Evolutionary conservation across 768 basidiomycete genomes (phyloP).

Genomic region (Botryobasidium botryosum): DNA sequence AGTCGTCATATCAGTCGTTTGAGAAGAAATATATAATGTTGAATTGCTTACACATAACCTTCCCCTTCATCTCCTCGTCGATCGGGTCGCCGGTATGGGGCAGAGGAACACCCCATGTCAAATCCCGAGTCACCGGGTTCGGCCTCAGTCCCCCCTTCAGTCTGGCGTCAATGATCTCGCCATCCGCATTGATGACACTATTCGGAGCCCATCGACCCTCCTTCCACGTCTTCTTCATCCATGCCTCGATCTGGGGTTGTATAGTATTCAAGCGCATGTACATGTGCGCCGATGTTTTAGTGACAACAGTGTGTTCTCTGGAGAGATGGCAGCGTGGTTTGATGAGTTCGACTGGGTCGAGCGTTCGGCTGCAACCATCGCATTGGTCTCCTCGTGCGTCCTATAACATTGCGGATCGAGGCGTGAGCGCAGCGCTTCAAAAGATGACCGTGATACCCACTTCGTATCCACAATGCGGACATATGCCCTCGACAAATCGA

Average conservation of each 20-base stretch:
- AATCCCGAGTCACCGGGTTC: conserved; percentile 82
- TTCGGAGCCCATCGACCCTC: conserved; percentile 88
- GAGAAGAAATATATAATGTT: neutral
- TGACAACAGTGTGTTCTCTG: conserved; percentile 58
- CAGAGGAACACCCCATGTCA: conserved; percentile 93
- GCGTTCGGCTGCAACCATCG: conserved; percentile 79
- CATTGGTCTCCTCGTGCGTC: conserved; percentile 98
- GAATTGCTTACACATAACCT: conserved; percentile 76
- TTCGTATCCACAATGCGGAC: conserved; percentile 81
- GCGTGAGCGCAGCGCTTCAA: neutral
- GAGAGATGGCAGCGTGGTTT: conserved; percentile 86
- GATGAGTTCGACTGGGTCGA: conserved; percentile 85
- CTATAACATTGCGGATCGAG: conserved; percentile 21
- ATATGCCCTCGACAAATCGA: conserved; percentile 94
- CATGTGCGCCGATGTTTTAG: conserved; percentile 73
- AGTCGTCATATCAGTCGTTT: neutral
- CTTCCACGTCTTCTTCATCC: conserved; percentile 66
- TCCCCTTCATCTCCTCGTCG: conserved; percentile 72
- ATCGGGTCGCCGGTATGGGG: conserved; percentile 56
- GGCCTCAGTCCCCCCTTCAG: conserved; percentile 72
- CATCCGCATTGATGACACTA: conserved; percentile 74
- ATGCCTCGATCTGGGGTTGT: conserved; percentile 69
- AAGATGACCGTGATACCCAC: conserved; percentile 24
- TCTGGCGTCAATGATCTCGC: conserved; percentile 77
- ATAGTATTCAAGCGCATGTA: conserved; percentile 74